phyloP scores from a whole-genome alignment of 352 stramenopile species.

The Phytopythium aichiense region DNA sequence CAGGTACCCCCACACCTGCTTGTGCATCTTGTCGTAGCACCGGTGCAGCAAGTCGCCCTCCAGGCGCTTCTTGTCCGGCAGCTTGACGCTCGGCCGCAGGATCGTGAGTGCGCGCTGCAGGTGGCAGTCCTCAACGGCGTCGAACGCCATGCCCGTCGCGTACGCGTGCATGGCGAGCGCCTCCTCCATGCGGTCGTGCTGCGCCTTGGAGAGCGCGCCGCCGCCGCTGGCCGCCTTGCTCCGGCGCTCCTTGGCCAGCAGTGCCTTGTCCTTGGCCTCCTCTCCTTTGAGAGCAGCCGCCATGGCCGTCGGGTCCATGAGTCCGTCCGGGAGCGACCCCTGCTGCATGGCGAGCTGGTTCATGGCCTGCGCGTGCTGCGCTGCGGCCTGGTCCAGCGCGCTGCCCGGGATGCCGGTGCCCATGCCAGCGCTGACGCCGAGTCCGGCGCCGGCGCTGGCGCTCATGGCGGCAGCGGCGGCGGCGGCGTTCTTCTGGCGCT shows the following conservation, averaged over 20 bases:
- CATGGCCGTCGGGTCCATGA: constrained; percentile 60
- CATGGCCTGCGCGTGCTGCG: constrained; percentile 53
- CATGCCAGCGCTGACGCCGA: constrained; percentile 15
- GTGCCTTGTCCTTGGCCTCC: constrained; percentile 9
- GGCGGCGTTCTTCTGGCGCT: constrained; percentile 42
- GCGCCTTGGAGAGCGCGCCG: constrained; percentile 48
- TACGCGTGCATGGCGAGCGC: constrained; percentile 80
- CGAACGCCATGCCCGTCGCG: constrained; percentile 75
- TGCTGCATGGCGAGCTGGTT: constrained; percentile 78
- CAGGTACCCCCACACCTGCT: constrained; percentile 75
- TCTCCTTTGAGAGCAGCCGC: constrained; percentile 51
- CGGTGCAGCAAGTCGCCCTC: constrained; percentile 54
- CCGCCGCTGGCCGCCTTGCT: constrained; percentile 25
- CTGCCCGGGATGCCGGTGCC: constrained; percentile 16
- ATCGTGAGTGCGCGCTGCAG: constrained; percentile 60
- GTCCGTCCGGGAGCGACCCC: constrained; percentile 44
- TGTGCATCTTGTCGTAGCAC: constrained; percentile 86
- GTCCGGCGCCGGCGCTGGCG: constrained; percentile 10
- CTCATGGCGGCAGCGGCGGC: constrained; percentile 3
- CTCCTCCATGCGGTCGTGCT: constrained; percentile 73
- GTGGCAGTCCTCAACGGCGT: constrained; percentile 68
- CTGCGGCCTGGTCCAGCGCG: constrained; percentile 40
- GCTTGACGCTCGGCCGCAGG: constrained; percentile 46
- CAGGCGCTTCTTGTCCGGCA: constrained; percentile 71
- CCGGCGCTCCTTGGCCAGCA: constrained; percentile 27